Base-by-base conservation (phyloP, 345 rosid genomes). In the Heritiera fomes region DNA sequence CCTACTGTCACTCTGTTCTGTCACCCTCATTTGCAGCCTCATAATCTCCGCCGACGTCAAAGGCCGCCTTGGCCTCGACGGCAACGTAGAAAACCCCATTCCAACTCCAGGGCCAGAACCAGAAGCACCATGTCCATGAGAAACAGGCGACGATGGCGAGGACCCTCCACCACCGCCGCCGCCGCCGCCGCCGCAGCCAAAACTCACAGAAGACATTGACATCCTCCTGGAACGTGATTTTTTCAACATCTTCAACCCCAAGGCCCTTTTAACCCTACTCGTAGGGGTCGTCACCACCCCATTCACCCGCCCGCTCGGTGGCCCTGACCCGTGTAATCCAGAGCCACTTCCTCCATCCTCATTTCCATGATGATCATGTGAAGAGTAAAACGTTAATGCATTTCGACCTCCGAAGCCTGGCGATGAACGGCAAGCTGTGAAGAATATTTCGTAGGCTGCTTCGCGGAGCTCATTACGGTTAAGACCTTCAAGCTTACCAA, bases 11-110 rank as follows among this genome's bases (percentile, higher is more conserved):
- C 94, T 90, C 49, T 89, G 95, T 85, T 96, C 99, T 32, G 95
- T 90, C 40, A 96, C 98, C 83, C 86, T 80, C 98, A 95, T 93
- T 73, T 95, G 99, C 75, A 88, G 87, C 84, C 97, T 91, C 97
- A 95, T 93, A 49, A 95, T 89, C 91, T 95, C 99, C 0, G 97
- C 99, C 11, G 96, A 92, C 2, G 98, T 93, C 65, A 92, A 62
- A 1, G 96, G 99, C 52, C 99, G 77, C 75, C 91, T 82, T 0
- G 94, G 89, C 66, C 94, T 87, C 34, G 83, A 46, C 0, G 80
- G 86, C 40, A 85, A 78, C 8, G 94, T 92, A 55, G 82, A 76
- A 81, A 9, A 43, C 34, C 85, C 88, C 43, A 17, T 14, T 64
- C 84, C 87, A 0, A 62, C 23, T 4, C 64, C 83, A 2, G 88